Conservation (phyloP, 345 rosid species). For the Ailanthus altissimus region DNA sequence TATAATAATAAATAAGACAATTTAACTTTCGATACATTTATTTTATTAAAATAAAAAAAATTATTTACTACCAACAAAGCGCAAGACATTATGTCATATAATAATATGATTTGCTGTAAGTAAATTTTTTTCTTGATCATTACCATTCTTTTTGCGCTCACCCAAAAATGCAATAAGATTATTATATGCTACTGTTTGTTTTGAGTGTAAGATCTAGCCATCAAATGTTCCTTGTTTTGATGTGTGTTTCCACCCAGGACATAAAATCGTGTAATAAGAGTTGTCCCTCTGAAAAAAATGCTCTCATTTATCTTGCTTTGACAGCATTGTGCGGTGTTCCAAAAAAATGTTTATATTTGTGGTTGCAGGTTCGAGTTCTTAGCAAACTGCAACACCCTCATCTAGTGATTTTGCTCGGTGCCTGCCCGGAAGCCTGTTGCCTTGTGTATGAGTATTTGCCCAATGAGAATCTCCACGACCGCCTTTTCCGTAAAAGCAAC, state of each 20-base stretch:
- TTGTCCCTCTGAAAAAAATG: not conserved
- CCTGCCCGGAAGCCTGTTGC: constrained; percentile 70
- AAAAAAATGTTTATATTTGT: constrained; percentile 10
- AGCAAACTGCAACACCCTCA: constrained; percentile 71
- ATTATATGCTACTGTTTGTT: not conserved
- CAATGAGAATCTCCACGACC: constrained; percentile 65
- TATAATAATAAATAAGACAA: too few species aligned
- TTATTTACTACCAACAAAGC: too few species aligned
- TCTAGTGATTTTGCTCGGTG: constrained; percentile 70
- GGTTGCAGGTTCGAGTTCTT: constrained; percentile 60
- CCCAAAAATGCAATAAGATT: not conserved
- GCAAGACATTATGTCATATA: not conserved
- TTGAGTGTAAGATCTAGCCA: not conserved
- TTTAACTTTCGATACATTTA: too few species aligned
- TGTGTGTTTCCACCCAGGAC: not conserved
- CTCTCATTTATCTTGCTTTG: constrained; percentile 6
- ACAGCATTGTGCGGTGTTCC: not conserved
- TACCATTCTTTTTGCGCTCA: not conserved
- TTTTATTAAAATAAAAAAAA: too few species aligned
- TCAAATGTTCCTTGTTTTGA: not conserved
- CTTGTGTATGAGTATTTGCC: constrained; percentile 68
- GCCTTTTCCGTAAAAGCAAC: constrained; percentile 50
- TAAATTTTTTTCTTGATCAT: not conserved
- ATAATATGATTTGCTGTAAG: not conserved
- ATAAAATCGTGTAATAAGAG: not conserved